Base-by-base conservation (phyloP, 164 flowering plant genomes). In the Tinospora cordifolia region DNA sequence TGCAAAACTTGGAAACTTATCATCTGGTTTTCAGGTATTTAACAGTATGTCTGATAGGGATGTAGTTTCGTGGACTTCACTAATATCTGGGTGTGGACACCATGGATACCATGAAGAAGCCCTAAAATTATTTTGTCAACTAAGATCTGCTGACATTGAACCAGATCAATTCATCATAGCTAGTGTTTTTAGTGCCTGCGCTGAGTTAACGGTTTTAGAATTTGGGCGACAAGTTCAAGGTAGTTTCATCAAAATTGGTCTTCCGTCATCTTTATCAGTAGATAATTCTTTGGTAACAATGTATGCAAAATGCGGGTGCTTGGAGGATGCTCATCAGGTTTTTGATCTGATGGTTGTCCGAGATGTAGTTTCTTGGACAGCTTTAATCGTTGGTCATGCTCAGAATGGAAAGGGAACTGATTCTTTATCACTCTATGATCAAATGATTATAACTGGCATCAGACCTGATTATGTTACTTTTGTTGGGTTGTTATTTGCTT, bases 11-110 rank as follows among this genome's bases (percentile, higher is more conserved):
- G 84, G 87, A 49, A 72, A 71, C 70, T 63, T 87, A 60, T 79
- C 76, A 66, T 73, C 62, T 70, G 96, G 96, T 21, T 67, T 77
- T 54, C 47, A 68, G 39, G 80, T 88, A 22, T 93, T 93, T 65
- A 68, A 80, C 26, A 62, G 63, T n/a, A 82, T 93, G 85, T 44
- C 46, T 39, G 84, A 80, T 27, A 84, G 70, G 76, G 98, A 93
- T 77, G 92, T 91, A 39, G 76, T 93, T 38, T 87, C 98, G 8
- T 92, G 98, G 98, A 90, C 95, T 25, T 88, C 97, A n/a, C 70
- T 92, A 58, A 76, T 90, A 67, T 80, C 90, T 11, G 94, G 98
- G 34, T 83, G 73, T 78, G 81, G 87, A 27, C 85, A 83, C 72
- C 84, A 80, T 78, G 83, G 86, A 47, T 78, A 47, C 64, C 74